Evolutionary conservation across 2,329 filamentous ascomycete species (phyloP).

Genomic region (Cryphonectria radicalis): DNA sequence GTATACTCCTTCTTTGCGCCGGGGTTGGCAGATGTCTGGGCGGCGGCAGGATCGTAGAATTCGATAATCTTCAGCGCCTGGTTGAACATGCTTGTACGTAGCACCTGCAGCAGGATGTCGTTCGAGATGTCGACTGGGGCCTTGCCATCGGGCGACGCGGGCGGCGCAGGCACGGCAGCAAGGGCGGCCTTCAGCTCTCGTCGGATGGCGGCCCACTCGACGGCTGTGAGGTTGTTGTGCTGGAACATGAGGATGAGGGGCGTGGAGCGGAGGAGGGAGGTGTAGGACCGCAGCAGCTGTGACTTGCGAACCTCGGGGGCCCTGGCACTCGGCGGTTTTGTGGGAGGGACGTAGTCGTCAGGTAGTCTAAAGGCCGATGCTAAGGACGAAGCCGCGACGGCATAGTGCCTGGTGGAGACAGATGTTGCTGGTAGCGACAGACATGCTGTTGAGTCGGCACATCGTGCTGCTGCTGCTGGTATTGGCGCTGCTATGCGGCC

Average conservation of each 20-base stretch:
- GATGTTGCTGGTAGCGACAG: not conserved
- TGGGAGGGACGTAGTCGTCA: slow-evolving; percentile 61
- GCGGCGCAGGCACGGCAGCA: slow-evolving; percentile 44
- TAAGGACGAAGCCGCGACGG: slow-evolving; percentile 29
- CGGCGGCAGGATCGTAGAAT: slow-evolving; percentile 64
- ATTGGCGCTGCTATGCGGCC: not conserved
- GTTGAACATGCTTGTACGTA: slow-evolving; percentile 88
- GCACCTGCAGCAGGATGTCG: slow-evolving; percentile 75
- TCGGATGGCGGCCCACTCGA: slow-evolving; percentile 74
- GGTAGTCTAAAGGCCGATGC: slow-evolving; percentile 42
- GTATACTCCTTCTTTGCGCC: slow-evolving; percentile 45
- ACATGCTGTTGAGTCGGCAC: slow-evolving; percentile 12
- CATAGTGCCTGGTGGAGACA: slow-evolving; percentile 34
- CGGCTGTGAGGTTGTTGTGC: slow-evolving; percentile 70
- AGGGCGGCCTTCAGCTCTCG: slow-evolving; percentile 65
- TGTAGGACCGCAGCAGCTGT: slow-evolving; percentile 84
- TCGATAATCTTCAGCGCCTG: slow-evolving; percentile 85
- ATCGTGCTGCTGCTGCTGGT: slow-evolving; percentile 10
- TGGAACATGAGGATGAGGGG: slow-evolving; percentile 85
- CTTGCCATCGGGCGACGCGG: slow-evolving; percentile 36
- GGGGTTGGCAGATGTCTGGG: slow-evolving; percentile 38
- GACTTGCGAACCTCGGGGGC: slow-evolving; percentile 86
- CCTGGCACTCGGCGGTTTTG: slow-evolving; percentile 86
- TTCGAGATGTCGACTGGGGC: slow-evolving; percentile 55
- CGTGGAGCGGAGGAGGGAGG: slow-evolving; percentile 82